These are phyloP conservation scores for Lyophyllum atratum DNA, from an alignment of 768 basidiomycete genomes.

Conservation along the genomic window DNA sequence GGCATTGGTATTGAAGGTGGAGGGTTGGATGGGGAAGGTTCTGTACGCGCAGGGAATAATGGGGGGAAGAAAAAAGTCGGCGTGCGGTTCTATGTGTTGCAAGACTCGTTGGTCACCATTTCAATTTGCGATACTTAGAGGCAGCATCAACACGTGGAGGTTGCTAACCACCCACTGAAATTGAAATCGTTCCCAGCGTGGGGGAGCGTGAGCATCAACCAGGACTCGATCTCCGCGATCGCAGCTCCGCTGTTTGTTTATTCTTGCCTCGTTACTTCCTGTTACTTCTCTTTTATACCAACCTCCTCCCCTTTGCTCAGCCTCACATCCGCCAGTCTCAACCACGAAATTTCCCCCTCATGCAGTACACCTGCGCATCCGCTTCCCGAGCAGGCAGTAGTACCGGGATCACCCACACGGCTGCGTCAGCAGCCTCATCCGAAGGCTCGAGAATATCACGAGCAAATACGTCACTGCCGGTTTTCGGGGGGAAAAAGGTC, in stretches of 20 bases:
- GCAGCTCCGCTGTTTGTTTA: conserved; percentile 5
- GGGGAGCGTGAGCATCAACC: too few species aligned
- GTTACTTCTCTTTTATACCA: not conserved
- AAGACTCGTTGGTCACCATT: too few species aligned
- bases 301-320: too few species aligned
- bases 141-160: conserved; percentile 6
- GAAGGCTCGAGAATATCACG: not conserved
- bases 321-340: not conserved
- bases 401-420: not conserved
- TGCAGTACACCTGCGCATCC: not conserved
- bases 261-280: not conserved
- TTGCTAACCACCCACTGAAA: not conserved
- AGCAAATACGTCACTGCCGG: not conserved
- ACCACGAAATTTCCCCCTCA: not conserved
- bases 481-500: not conserved
- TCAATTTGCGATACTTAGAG: too few species aligned
- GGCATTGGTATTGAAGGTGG: too few species aligned
- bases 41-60: too few species aligned
- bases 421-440: not conserved
- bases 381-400: too few species aligned
- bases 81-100: too few species aligned
- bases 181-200: not conserved
- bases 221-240: conserved; percentile 8
- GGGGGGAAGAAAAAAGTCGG: too few species aligned
- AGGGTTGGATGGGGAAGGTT: too few species aligned